Percentiles rank a stretch among this genome's conserved stretches.
Evolutionary conservation across 305 asterid genomes (phyloP).

Genomic region (Rubia peregrina): DNA sequence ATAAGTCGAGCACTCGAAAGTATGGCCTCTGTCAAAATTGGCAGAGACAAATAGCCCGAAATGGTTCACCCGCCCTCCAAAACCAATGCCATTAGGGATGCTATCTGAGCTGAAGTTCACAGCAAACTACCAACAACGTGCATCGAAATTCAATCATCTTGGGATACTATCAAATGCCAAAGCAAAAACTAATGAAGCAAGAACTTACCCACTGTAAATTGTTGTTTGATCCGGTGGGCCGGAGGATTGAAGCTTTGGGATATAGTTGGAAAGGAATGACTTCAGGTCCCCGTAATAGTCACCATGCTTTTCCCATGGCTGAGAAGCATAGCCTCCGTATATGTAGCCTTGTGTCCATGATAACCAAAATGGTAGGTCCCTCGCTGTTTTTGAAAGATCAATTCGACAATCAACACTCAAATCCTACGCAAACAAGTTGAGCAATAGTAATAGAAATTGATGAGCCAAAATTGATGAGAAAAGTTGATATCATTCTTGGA

Average conservation of each 20-base stretch:
- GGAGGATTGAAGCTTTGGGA: conserved; percentile 68
- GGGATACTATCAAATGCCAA: not conserved
- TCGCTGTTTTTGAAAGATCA: conserved; percentile 53
- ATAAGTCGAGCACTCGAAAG: conserved; percentile 65
- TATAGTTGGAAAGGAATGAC: conserved; percentile 69
- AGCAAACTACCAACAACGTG: conserved; percentile 55
- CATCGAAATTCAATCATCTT: not conserved
- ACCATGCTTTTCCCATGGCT: conserved; percentile 82
- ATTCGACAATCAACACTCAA: conserved; percentile 32
- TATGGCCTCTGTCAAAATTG: conserved; percentile 74
- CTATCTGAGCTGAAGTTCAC: conserved; percentile 82
- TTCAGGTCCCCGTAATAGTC: conserved; percentile 86
- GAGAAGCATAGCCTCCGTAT: conserved; percentile 95
- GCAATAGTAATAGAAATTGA: conserved; percentile 24
- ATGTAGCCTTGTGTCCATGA: conserved; percentile 70
- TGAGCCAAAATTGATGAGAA: not conserved
- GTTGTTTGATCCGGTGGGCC: conserved; percentile 86
- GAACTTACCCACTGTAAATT: conserved; percentile 34
- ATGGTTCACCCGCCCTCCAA: conserved; percentile 69
- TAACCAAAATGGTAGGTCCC: conserved; percentile 64
- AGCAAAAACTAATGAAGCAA: not conserved
- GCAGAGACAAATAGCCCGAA: conserved; percentile 76
- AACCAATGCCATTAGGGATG: conserved; percentile 93
- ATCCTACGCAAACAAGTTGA: conserved; percentile 16
- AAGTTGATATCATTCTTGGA: not conserved